Evolutionary conservation across 2,329 filamentous ascomycete genomes (phyloP).

Genomic region (Exophiala viscosa): DNA sequence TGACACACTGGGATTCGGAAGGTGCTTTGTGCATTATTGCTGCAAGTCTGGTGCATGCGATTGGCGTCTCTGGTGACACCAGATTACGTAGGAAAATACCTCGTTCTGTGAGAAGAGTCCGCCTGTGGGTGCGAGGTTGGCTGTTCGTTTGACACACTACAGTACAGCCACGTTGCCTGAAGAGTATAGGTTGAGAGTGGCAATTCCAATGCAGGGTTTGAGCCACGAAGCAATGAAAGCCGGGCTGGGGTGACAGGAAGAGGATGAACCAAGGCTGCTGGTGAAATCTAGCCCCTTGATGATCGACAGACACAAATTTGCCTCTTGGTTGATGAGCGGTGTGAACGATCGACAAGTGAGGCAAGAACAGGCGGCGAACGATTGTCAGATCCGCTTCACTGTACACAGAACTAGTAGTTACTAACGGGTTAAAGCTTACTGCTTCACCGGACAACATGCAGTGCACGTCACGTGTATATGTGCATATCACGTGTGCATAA

Average conservation of each 20-base stretch:
- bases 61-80: constrained; percentile 14
- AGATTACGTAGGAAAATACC: constrained; percentile 25
- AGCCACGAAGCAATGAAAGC: background rate
- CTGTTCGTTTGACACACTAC: constrained; percentile 10
- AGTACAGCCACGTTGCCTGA: constrained; percentile 19
- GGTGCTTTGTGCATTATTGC: constrained; percentile 1
- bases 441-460: too few species aligned
- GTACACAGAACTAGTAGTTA: too few species aligned
- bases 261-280: constrained; percentile 15
- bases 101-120: constrained; percentile 10
- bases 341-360: background rate
- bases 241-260: background rate
- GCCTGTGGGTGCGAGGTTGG: constrained; percentile 7
- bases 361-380: background rate
- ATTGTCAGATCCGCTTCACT: background rate
- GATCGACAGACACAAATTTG: constrained; percentile 6
- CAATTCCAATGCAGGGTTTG: constrained; percentile 4
- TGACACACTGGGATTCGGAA: constrained; percentile 14
- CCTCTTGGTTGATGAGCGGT: background rate
- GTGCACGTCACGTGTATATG: too few species aligned
- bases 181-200: constrained; percentile 18
- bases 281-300: constrained; percentile 9
- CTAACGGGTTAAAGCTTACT: too few species aligned
- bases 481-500: too few species aligned
- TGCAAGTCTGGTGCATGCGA: constrained; percentile 6